A percentile compares a stretch with the other conserved stretches of the same genome.
These are phyloP conservation scores for Fusarium coicis DNA, from an alignment of 2,329 filamentous ascomycete genomes.

Conservation along the genomic window DNA sequence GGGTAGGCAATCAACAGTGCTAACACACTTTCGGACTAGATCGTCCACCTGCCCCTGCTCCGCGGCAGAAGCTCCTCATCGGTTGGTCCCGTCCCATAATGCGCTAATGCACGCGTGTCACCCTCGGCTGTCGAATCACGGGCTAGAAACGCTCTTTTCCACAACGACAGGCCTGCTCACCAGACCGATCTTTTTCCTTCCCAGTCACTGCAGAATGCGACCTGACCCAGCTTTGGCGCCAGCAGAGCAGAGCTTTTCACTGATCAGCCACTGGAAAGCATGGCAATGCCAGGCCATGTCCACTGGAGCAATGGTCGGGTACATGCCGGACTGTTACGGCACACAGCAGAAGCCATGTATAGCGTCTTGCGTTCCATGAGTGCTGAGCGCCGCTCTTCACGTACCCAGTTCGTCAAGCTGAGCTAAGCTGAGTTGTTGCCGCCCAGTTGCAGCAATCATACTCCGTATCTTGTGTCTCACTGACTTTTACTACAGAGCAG, in stretches of 20 bases:
- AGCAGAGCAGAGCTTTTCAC: conserved; percentile 29
- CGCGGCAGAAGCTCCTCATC: conserved; percentile 51
- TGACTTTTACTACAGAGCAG: background rate
- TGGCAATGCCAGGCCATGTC: conserved; percentile 10
- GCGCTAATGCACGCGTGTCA: conserved; percentile 60
- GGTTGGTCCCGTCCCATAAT: conserved; percentile 59
- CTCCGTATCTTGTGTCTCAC: conserved; percentile 13
- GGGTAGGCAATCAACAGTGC: conserved; percentile 37
- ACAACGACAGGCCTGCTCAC: conserved; percentile 38
- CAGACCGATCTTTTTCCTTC: conserved; percentile 38
- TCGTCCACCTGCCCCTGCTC: conserved; percentile 34
- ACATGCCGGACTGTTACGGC: conserved; percentile 16
- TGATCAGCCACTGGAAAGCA: conserved; percentile 24
- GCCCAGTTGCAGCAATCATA: conserved; percentile 22
- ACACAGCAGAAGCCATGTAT: conserved; percentile 18
- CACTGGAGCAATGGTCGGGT: conserved; percentile 5
- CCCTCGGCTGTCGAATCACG: conserved; percentile 52
- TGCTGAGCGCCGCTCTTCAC: background rate
- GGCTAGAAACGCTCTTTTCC: conserved; percentile 34
- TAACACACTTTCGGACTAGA: background rate
- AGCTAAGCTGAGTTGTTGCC: conserved; percentile 1
- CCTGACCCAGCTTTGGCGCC: conserved; percentile 11
- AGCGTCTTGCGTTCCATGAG: conserved; percentile 18
- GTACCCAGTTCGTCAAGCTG: background rate
- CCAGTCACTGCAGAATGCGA: conserved; percentile 14